phyloP scores from a whole-genome alignment of 345 rosid species.

The Euclidium syriacum region DNA sequence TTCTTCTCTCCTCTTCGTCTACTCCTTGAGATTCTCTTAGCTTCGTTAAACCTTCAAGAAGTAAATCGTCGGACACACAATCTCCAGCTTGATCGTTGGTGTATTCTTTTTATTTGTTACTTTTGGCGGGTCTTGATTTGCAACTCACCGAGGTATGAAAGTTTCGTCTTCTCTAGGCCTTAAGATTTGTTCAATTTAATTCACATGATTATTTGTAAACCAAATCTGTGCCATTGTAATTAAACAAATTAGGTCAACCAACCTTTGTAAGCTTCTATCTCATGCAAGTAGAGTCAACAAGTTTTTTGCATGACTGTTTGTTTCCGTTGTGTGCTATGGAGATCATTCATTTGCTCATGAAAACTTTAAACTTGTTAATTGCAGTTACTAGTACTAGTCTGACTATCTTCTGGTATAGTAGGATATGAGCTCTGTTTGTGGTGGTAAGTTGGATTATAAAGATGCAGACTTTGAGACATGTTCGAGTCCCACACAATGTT shows the following conservation, averaged over 20 bases:
- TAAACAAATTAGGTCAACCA: not conserved
- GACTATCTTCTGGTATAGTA: conserved; percentile 16
- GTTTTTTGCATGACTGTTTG: not conserved
- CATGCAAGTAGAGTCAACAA: not conserved
- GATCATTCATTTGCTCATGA: not conserved
- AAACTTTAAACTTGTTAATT: not conserved
- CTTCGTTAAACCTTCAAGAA: not conserved
- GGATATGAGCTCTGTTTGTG: conserved; percentile 38
- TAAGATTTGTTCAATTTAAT: not conserved
- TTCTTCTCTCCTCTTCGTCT: not conserved
- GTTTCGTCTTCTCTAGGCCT: not conserved
- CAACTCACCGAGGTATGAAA: conserved; percentile 11
- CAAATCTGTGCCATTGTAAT: not conserved
- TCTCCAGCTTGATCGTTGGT: not conserved
- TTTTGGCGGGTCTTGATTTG: not conserved
- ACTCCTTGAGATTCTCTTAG: not conserved
- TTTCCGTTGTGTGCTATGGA: not conserved
- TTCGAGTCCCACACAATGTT: conserved; percentile 22
- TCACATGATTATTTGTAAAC: not conserved
- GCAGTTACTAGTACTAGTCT: conserved; percentile 23
- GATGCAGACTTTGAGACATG: conserved; percentile 32
- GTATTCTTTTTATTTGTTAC: not conserved
- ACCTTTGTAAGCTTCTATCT: not conserved
- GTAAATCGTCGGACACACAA: not conserved
- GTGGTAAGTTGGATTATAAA: conserved; percentile 21